Conservation (phyloP, 2,329 filamentous ascomycete species). For the Pseudocercospora eumusae region DNA sequence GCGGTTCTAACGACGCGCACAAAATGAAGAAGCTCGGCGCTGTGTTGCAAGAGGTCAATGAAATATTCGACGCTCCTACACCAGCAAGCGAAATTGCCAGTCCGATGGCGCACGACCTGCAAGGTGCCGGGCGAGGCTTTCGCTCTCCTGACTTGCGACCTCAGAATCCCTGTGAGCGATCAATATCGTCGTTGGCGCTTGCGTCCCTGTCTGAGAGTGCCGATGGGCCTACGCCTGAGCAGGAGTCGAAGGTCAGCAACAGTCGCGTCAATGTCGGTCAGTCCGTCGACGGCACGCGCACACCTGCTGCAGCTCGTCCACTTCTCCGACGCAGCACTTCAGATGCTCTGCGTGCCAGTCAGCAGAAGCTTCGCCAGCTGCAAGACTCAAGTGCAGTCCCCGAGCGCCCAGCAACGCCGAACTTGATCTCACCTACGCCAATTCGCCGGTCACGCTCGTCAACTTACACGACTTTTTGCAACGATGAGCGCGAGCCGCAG, state of each 20-base stretch:
- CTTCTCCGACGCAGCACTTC: slow-evolving; percentile 13
- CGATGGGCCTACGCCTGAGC: not conserved
- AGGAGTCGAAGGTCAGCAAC: not conserved
- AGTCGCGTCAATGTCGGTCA: not conserved
- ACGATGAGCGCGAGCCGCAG: slow-evolving; percentile 4
- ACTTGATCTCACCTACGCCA: not conserved
- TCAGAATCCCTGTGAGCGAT: slow-evolving; percentile 1
- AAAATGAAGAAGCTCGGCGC: slow-evolving; percentile 1
- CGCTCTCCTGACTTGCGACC: slow-evolving; percentile 1
- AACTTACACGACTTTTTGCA: slow-evolving; percentile 7
- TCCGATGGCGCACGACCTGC: not conserved
- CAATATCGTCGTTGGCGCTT: not conserved
- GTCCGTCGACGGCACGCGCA: not conserved
- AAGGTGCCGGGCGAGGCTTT: not conserved
- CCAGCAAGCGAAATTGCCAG: not conserved
- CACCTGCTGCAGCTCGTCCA: slow-evolving; percentile 13
- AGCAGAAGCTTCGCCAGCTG: not conserved
- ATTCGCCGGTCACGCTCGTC: not conserved
- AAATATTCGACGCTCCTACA: not conserved
- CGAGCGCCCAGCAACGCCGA: not conserved
- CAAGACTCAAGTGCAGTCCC: not conserved
- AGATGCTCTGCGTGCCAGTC: slow-evolving; percentile 6
- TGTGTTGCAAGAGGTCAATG: not conserved
- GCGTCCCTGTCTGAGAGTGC: not conserved
- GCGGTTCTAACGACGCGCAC: not conserved